phyloP scores from a whole-genome alignment of 2,329 filamentous ascomycete genomes.

The Stagonosporopsis vannaccii region DNA sequence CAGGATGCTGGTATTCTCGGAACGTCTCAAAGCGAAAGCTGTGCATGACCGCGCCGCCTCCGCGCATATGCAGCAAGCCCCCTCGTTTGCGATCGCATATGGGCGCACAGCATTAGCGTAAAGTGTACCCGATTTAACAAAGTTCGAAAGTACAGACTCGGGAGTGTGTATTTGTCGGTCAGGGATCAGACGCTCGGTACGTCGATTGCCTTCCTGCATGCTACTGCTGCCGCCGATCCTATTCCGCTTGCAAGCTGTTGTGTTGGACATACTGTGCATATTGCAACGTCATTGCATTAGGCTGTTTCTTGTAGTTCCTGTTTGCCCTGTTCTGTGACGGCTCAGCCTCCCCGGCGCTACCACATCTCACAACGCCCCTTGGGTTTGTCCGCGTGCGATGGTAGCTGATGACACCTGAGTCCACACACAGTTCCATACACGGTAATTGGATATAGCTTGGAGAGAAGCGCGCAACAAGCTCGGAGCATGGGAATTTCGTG shows the following conservation, averaged over 20 bases:
- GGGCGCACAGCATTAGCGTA: too few relatives aligned
- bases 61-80: too few relatives aligned
- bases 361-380: not conserved
- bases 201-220: not conserved
- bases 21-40: too few relatives aligned
- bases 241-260: not conserved
- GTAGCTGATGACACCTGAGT: not conserved
- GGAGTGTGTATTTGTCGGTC: not conserved
- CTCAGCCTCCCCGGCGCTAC: not conserved
- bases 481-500: not conserved
- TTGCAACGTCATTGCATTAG: not conserved
- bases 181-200: not conserved
- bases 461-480: not conserved
- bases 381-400: not conserved
- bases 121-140: too few relatives aligned
- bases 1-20: too few relatives aligned
- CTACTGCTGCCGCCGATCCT: not conserved
- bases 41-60: too few relatives aligned
- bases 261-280: not conserved
- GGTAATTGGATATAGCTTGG: not conserved
- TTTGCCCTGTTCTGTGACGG: not conserved
- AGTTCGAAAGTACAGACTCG: not conserved
- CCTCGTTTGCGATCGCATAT: not conserved
- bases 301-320: not conserved
- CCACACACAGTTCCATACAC: too few relatives aligned